phyloP scores from a whole-genome alignment of 1,284 basidiomycete species.

The Pseudomicrostroma phylloplanum region DNA sequence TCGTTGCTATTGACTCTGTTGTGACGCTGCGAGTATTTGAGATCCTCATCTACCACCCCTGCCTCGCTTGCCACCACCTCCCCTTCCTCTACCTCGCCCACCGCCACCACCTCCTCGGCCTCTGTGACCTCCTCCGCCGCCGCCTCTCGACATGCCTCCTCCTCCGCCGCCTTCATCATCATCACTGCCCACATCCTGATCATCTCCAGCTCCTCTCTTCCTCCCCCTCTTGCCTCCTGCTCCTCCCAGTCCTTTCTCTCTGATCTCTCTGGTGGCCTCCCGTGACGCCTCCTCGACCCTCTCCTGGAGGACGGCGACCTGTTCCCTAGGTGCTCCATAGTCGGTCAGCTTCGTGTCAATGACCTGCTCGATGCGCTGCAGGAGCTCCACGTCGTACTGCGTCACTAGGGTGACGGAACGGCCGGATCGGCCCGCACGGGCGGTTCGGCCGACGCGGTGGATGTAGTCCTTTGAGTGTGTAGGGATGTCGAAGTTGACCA shows the following conservation, averaged over 20 bases:
- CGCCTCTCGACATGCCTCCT: slow-evolving; percentile 9
- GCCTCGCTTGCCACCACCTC: neutral
- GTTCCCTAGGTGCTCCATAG: slow-evolving; percentile 80
- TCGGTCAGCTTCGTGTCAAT: slow-evolving; percentile 86
- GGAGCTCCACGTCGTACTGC: slow-evolving; percentile 94
- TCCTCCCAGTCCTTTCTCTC: slow-evolving; percentile 38
- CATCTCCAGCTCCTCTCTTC: slow-evolving; percentile 32
- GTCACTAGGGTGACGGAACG: slow-evolving; percentile 94
- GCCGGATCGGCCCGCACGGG: slow-evolving; percentile 88
- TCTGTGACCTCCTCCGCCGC: slow-evolving; percentile 6
- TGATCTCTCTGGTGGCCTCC: slow-evolving; percentile 67
- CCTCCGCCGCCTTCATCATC: slow-evolving; percentile 28
- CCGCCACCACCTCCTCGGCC: slow-evolving; percentile 11
- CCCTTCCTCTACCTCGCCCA: slow-evolving; percentile 2
- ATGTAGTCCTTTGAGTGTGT: slow-evolving; percentile 99
- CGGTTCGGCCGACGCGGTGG: slow-evolving; percentile 93
- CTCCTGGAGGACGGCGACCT: slow-evolving; percentile 78
- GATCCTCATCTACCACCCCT: too few species aligned
- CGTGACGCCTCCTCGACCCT: slow-evolving; percentile 82
- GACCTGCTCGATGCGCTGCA: slow-evolving; percentile 76
- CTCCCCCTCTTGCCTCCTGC: slow-evolving; percentile 42
- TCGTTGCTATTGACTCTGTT: too few species aligned
- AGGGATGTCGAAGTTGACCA: slow-evolving; percentile 97
- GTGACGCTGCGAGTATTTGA: too few species aligned
- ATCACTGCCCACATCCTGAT: slow-evolving; percentile 40